These are phyloP conservation scores for Clitopilus hobsonii DNA, from an alignment of 768 basidiomycete genomes.

Conservation along the genomic window DNA sequence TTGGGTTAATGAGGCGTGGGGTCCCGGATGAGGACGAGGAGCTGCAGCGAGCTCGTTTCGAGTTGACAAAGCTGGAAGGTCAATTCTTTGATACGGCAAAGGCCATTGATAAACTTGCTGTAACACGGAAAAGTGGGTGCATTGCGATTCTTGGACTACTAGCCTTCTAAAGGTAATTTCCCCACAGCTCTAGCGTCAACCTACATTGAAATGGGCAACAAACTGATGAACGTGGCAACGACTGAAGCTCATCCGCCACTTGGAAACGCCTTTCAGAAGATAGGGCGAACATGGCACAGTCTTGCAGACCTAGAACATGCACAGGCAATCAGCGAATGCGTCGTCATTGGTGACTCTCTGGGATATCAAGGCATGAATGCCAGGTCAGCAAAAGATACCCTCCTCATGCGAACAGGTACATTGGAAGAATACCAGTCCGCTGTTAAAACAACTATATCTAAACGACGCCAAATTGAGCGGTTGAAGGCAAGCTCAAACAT, in stretches of 20 bases:
- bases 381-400: constrained; percentile 92
- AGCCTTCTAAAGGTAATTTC: constrained; percentile 3
- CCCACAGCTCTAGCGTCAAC: constrained; percentile 65
- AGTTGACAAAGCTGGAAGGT: constrained; percentile 86
- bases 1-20: constrained; percentile 69
- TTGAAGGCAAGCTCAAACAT: constrained; percentile 85
- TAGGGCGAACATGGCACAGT: constrained; percentile 85
- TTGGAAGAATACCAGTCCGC: constrained; percentile 94
- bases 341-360: constrained; percentile 91
- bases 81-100: constrained; percentile 93
- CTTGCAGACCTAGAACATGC: constrained; percentile 86
- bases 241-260: constrained; percentile 86
- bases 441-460: constrained; percentile 89
- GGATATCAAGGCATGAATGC: constrained; percentile 97
- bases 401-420: constrained; percentile 84
- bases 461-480: constrained; percentile 87
- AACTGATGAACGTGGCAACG: constrained; percentile 81
- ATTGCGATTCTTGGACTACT: constrained; percentile 1
- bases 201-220: constrained; percentile 91
- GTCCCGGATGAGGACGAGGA: constrained; percentile 96
- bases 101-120: constrained; percentile 81
- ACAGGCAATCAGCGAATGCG: constrained; percentile 91
- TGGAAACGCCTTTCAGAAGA: constrained; percentile 76
- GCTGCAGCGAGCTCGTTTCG: constrained; percentile 83
- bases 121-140: constrained; percentile 67